These are phyloP conservation scores for Exophiala lecanii-corni DNA, from an alignment of 2,329 filamentous ascomycete species.

Conservation along the genomic window DNA sequence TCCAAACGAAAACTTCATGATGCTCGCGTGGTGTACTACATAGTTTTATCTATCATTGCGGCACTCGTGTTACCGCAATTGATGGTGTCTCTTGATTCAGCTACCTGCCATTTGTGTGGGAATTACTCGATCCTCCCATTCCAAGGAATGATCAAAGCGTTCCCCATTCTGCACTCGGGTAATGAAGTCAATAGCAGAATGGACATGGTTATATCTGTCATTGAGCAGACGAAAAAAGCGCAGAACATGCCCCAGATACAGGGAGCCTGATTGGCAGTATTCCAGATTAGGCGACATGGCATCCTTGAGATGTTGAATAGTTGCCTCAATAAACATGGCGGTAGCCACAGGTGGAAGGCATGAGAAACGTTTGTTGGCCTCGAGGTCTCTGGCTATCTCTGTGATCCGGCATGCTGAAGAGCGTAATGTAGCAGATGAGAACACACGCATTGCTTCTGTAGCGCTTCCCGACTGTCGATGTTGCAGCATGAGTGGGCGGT, in stretches of 20 bases:
- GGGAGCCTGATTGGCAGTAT: conserved; percentile 1
- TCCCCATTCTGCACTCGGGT: conserved; percentile 1
- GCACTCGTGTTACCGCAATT: conserved; percentile 1
- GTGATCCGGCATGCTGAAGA: conserved; percentile 2
- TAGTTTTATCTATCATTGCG: conserved; percentile 1
- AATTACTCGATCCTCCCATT: conserved; percentile 2
- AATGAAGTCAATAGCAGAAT: conserved; percentile 2
- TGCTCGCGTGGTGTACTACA: background rate
- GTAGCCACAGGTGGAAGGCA: conserved; percentile 1
- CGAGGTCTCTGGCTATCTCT: conserved; percentile 1
- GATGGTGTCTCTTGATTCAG: background rate
- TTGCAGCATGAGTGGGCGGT: conserved; percentile 2
- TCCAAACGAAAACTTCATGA: conserved; percentile 1
- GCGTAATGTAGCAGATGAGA: conserved; percentile 1
- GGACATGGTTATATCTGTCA: conserved; percentile 3
- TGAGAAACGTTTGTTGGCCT: background rate
- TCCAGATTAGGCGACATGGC: conserved; percentile 1
- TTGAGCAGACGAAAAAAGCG: conserved; percentile 2
- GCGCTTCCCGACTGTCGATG: background rate
- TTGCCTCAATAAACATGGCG: background rate
- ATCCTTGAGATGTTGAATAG: conserved; percentile 1
- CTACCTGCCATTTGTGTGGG: conserved; percentile 1
- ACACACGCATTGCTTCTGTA: background rate
- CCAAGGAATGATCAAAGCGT: conserved; percentile 2
- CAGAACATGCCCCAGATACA: conserved; percentile 2